Base-by-base conservation (phyloP, 2,329 filamentous ascomycete species). In the Sclerotinia sclerotiorum region DNA sequence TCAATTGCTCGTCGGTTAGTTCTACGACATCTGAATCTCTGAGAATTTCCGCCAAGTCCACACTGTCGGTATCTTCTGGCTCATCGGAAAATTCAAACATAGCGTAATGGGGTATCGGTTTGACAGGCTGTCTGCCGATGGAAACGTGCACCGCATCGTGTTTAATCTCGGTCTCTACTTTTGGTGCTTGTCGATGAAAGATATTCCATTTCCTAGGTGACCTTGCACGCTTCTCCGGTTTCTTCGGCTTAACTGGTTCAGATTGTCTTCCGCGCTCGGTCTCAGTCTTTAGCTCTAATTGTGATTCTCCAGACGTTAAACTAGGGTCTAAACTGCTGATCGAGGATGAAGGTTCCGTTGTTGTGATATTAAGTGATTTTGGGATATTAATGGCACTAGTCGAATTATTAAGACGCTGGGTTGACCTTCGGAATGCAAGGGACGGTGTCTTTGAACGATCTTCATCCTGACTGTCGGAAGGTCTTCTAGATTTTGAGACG, bases 171-270 rank as follows among this genome's bases (percentile, higher is more conserved):
- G 56, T 35, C 62, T 75, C 72, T n/a, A 65, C n/a, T 5, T 62
- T 83, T 3, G 77, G 82, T 42, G 86, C 84, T 0, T 84, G 84
- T 58, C 86, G 82, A 61, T 86, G 82, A 72, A 90, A 89, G 17
- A 89, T 76, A 71, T 88, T 89, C 87, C 87, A 90, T 72, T 84
- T 88, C 10, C 84, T 82, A 7, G 76, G 76, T 27, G 86, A 86
- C 35, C 85, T 83, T 1, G 82, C 76, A 65, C 82, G 81, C 76
- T 87, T 88, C 29, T 82, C 81, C 29, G 87, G 77, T 76, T 88
- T 89, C 77, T 84, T 88, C 0, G 84, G 79, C 0, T 76, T 75
- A 17, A 70, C 69, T 21, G 65, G 35, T 52, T 70, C 68, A n/a
- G 19, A 48, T 13, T 73, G 70, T 46, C 74, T 72, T 49, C 71